These are phyloP conservation scores for Carex kokanica DNA, from an alignment of 176 grass and related monocot species.

Conservation along the genomic window DNA sequence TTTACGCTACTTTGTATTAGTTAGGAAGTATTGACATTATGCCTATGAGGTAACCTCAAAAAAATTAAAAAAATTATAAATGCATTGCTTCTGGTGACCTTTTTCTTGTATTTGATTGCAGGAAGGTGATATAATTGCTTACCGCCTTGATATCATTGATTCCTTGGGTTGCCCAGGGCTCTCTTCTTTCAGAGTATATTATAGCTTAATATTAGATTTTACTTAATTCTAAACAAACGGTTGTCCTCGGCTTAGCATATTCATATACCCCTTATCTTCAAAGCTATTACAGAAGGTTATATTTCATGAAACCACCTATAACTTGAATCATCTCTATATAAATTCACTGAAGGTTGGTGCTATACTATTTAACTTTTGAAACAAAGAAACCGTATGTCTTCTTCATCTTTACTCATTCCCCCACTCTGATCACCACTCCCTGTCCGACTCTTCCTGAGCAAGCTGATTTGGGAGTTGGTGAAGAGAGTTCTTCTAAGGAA, in stretches of 20 bases:
- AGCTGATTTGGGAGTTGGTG: too few relatives aligned
- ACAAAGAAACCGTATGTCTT: too few relatives aligned
- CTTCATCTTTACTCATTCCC: too few relatives aligned
- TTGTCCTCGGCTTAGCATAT: neutral
- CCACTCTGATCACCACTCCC: too few relatives aligned
- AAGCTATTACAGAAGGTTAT: neutral
- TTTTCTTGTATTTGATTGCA: constrained; percentile 1
- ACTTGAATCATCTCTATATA: too few relatives aligned
- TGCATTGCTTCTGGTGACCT: neutral
- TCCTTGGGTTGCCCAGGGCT: constrained; percentile 12
- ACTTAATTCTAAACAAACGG: neutral
- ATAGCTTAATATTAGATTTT: constrained; percentile 5
- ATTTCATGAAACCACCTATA: neutral
- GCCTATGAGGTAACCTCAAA: too few relatives aligned
- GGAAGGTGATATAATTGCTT: constrained; percentile 34
- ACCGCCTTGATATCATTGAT: constrained; percentile 16
- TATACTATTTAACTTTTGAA: too few relatives aligned
- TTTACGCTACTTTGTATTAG: too few relatives aligned
- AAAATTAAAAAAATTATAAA: neutral
- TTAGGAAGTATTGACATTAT: too few relatives aligned
- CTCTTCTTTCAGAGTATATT: constrained; percentile 31
- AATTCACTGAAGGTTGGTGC: too few relatives aligned
- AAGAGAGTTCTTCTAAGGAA: neutral
- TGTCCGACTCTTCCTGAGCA: too few relatives aligned
- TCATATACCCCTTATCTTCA: neutral